Evolutionary conservation across 1,284 basidiomycete species (phyloP).

Genomic region (Heterobasidion parviporum): DNA sequence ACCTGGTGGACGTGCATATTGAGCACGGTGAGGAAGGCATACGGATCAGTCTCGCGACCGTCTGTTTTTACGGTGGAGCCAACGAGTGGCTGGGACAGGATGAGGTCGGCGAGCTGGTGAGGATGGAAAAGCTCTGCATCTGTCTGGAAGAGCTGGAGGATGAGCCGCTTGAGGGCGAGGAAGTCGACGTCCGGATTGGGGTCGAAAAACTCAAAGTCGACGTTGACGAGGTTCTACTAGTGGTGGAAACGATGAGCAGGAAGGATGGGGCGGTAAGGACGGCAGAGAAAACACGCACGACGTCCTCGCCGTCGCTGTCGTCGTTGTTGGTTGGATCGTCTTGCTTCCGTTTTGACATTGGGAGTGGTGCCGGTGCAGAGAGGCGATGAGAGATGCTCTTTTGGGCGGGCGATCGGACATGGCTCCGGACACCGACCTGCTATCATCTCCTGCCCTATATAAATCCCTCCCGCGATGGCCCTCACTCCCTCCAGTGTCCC

Average conservation of each 20-base stretch:
- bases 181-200: constrained; percentile 79
- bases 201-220: constrained; percentile 91
- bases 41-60: constrained; percentile 83
- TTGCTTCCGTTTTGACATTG: constrained; percentile 23
- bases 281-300: constrained; percentile 14
- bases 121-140: constrained; percentile 70
- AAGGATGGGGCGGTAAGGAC: neutral
- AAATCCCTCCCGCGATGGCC: neutral
- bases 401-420: too few relatives aligned
- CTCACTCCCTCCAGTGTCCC: neutral
- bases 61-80: constrained; percentile 93
- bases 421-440: neutral
- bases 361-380: neutral
- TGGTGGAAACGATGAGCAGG: constrained; percentile 1
- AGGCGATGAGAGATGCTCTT: neutral
- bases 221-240: constrained; percentile 61
- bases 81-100: constrained; percentile 64
- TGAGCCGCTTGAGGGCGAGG: constrained; percentile 75
- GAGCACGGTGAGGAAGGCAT: constrained; percentile 74
- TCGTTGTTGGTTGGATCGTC: constrained; percentile 13
- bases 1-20: constrained; percentile 77
- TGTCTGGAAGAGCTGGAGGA: constrained; percentile 75
- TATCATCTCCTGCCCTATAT: neutral
- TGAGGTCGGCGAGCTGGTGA: constrained; percentile 70
- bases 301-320: constrained; percentile 19